phyloP scores from a whole-genome alignment of 2,329 filamentous ascomycete genomes.

The Cadophora luteo-olivacea region DNA sequence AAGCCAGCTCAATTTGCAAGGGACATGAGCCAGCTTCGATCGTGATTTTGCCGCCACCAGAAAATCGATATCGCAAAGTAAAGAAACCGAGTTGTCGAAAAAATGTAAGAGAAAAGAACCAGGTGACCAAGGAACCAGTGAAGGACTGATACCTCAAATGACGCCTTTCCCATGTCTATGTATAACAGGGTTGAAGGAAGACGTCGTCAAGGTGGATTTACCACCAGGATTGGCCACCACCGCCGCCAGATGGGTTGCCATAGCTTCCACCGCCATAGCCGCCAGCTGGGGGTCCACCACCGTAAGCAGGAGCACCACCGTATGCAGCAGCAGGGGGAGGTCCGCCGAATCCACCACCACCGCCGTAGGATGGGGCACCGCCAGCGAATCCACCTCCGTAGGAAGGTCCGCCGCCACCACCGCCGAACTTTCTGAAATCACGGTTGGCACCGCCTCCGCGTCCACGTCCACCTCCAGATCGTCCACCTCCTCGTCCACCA shows the following conservation, averaged over 20 bases:
- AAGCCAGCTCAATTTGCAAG: conserved; percentile 38
- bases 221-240: conserved; percentile 61
- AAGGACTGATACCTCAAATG: conserved; percentile 37
- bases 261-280: conserved; percentile 59
- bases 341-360: conserved; percentile 57
- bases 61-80: conserved; percentile 42
- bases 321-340: conserved; percentile 23
- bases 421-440: conserved; percentile 85
- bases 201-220: conserved; percentile 46
- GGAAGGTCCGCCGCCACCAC: conserved; percentile 56
- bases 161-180: conserved; percentile 40
- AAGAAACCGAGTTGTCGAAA: conserved; percentile 7
- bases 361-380: conserved; percentile 51
- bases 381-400: conserved; percentile 54
- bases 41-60: conserved; percentile 41
- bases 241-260: conserved; percentile 59
- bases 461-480: conserved; percentile 72
- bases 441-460: conserved; percentile 76
- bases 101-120: conserved; percentile 24
- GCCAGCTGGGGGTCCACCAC: conserved; percentile 55
- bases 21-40: conserved; percentile 39
- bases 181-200: conserved; percentile 31
- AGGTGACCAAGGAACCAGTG: conserved; percentile 31
- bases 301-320: conserved; percentile 35
- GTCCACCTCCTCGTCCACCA: conserved; percentile 67